Percentiles rank a stretch among this genome's conserved stretches.
These are phyloP conservation scores for Mychonastes homosphaera DNA, from an alignment of 139 green algal species.

Conservation along the genomic window DNA sequence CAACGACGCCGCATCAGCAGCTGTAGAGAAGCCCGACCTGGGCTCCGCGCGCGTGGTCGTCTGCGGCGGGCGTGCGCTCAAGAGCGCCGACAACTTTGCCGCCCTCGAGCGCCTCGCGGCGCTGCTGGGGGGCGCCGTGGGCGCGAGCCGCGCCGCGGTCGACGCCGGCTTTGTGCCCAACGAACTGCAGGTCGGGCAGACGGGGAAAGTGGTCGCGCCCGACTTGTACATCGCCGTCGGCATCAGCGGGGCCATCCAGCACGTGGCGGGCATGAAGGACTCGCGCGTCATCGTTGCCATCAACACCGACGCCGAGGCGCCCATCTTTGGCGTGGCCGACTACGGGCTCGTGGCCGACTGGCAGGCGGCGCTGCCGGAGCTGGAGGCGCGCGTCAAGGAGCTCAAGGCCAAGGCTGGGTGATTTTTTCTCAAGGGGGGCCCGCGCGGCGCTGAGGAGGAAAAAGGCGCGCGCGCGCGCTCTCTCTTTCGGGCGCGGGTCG, in stretches of 20 bases:
- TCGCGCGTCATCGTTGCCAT: constrained; percentile 85
- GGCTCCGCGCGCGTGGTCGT: constrained; percentile 55
- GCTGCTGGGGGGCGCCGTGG: constrained; percentile 71
- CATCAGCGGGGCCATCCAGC: constrained; percentile 91
- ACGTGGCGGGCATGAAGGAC: constrained; percentile 86
- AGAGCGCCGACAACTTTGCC: constrained; percentile 71
- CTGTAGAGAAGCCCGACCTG: constrained; percentile 63
- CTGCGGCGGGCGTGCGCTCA: constrained; percentile 75
- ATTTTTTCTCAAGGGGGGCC: no score
- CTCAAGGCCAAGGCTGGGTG: constrained; percentile 15
- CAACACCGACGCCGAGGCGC: constrained; percentile 78
- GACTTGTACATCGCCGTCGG: constrained; percentile 89
- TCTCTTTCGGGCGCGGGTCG: no score
- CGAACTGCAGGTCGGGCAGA: constrained; percentile 90
- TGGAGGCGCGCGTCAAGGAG: constrained; percentile 43
- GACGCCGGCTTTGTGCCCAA: constrained; percentile 81
- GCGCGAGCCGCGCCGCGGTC: constrained; percentile 79
- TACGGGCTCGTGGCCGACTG: constrained; percentile 80
- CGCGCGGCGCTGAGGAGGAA: no score
- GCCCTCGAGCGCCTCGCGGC: constrained; percentile 77
- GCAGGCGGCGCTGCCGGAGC: constrained; percentile 66
- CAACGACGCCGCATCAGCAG: background rate
- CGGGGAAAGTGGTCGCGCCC: constrained; percentile 88
- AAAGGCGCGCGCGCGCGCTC: no score
- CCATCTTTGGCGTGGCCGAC: constrained; percentile 80